phyloP scores from a whole-genome alignment of 345 rosid species.

The Citrus cavaleriei region DNA sequence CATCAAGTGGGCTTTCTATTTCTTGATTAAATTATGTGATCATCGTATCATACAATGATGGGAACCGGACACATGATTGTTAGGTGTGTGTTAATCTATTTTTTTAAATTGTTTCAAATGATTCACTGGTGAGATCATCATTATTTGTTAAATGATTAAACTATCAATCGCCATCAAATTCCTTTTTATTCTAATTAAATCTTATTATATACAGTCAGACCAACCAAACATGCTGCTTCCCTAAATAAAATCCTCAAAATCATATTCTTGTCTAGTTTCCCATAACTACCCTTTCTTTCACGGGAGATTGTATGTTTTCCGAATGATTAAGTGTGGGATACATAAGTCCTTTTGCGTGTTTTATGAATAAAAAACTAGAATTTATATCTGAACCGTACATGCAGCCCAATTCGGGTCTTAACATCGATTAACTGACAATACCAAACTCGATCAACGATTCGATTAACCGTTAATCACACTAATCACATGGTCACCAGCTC shows the following conservation, averaged over 20 bases:
- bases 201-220: neutral
- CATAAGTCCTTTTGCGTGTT: neutral
- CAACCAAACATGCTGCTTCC: constrained; percentile 37
- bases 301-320: neutral
- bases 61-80: constrained; percentile 3
- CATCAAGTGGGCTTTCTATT: constrained; percentile 11
- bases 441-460: constrained; percentile 14
- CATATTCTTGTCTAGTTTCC: neutral
- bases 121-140: constrained; percentile 1
- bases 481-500: constrained; percentile 65
- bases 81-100: neutral
- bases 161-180: constrained; percentile 13
- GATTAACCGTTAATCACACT: constrained; percentile 7
- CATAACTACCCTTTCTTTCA: constrained; percentile 7
- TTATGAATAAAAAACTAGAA: neutral
- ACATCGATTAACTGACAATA: constrained; percentile 22
- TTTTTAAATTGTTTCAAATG: neutral
- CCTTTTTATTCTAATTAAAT: constrained; percentile 9
- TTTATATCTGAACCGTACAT: neutral
- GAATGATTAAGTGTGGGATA: neutral
- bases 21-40: neutral
- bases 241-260: constrained; percentile 1
- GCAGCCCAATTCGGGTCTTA: constrained; percentile 20
- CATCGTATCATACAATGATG: constrained; percentile 13
- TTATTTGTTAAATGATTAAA: constrained; percentile 29